These are phyloP conservation scores for Vishniacozyma victoriae DNA, from an alignment of 768 basidiomycete genomes.

Conservation along the genomic window DNA sequence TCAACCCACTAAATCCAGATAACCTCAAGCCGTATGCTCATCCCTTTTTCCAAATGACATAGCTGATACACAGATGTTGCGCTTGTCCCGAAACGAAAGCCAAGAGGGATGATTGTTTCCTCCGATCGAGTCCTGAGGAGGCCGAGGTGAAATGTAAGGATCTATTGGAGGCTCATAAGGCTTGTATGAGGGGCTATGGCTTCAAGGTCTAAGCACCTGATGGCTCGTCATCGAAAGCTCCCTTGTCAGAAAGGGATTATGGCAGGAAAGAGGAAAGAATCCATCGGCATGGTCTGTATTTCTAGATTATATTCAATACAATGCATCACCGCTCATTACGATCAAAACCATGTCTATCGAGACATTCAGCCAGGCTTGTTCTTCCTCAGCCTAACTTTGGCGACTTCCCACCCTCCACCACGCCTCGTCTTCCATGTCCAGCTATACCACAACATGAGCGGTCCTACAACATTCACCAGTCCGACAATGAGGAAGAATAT, in stretches of 20 bases:
- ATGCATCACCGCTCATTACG: background rate
- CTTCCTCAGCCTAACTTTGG: slow-evolving; percentile 27
- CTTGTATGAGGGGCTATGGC: slow-evolving; percentile 85
- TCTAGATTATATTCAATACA: background rate
- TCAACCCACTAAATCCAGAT: slow-evolving; percentile 82
- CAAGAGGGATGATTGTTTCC: slow-evolving; percentile 88
- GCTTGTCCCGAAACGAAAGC: slow-evolving; percentile 92
- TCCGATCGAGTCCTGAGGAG: slow-evolving; percentile 57
- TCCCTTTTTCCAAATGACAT: background rate
- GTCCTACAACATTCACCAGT: slow-evolving; percentile 26
- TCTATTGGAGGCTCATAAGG: slow-evolving; percentile 69
- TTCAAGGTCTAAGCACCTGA: slow-evolving; percentile 61
- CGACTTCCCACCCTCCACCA: slow-evolving; percentile 40
- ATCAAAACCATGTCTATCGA: background rate
- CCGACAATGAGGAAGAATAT: slow-evolving; percentile 13
- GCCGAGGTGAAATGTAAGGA: slow-evolving; percentile 75
- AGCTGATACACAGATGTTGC: slow-evolving; percentile 65
- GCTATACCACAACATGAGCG: slow-evolving; percentile 28
- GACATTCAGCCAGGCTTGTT: background rate
- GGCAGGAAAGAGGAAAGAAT: background rate
- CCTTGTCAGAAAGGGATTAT: no score
- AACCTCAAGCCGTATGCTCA: slow-evolving; percentile 85
- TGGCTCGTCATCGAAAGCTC: no score
- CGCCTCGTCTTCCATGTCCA: slow-evolving; percentile 40
- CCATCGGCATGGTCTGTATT: background rate